Evolutionary conservation across 2,329 filamentous ascomycete genomes (phyloP), one percentile per base, ranked within the genome.

Genomic region (Exophiala bonariae): DNA sequence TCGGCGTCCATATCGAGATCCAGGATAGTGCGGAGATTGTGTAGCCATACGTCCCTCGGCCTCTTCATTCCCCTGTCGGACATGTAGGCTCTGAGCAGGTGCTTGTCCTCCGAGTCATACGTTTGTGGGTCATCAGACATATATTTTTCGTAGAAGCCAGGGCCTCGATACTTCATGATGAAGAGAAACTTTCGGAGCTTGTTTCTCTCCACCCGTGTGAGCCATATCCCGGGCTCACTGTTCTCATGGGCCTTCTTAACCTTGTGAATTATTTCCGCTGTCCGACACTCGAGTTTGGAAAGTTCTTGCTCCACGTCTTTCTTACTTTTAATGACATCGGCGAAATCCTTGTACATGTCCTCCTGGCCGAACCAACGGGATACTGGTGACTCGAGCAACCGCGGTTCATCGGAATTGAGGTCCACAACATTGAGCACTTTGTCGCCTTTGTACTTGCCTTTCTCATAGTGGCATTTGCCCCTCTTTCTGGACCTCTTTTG

Each of bases 151-250:
- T 66, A 61, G 36, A 72, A 70, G 4, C 30, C 47, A 2, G 57
- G 59, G n/a, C 61, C 60, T 11, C 73, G 68, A 38, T 74, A 76
- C 47, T 72, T 72, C 56, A 75, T 64, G 3, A 76, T 54, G 50
- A 75, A 75, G 2, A 73, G 59, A 40, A 75, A 75, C 44, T 74
- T 75, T 36, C 73, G 68, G 8, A 76, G 28, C 1, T 62, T 41
- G 49, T 75, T 61, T 35, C 61, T 56, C 16, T 72, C 62, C 1
- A 39, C 23, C 4, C 70, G 61, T 1, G 55, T 61, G 0, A 73
- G 47, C 26, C 49, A 54, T 2, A 74, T 42, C 1, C 39, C 51
- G 4, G 38, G 5, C 6, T 62, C 53, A 2, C 55, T 51, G 2
- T 49, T 46, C 23, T 61, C 57, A 23, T 58, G 54, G 5, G 52